phyloP scores from a whole-genome alignment of 164 flowering plant genomes.

The Saururus chinensis region DNA sequence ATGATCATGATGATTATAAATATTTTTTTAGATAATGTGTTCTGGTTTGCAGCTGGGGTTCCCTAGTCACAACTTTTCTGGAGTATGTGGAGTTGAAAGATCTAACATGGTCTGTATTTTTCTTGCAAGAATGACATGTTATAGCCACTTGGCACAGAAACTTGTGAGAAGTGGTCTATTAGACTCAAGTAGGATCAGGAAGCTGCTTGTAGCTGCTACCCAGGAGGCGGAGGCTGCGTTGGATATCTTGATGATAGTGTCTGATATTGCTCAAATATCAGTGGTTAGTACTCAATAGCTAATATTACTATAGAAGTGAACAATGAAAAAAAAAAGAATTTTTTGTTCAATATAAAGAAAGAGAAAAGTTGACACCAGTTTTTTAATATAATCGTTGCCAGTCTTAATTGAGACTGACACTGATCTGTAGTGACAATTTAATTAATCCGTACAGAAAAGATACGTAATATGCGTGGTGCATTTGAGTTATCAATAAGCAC shows the following conservation, averaged over 20 bases:
- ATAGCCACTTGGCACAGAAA: constrained; percentile 57
- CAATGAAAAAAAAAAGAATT: too few relatives aligned
- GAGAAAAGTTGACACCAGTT: too few relatives aligned
- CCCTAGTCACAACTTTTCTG: constrained; percentile 52
- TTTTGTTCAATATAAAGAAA: too few relatives aligned
- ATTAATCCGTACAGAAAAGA: too few relatives aligned
- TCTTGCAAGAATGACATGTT: constrained; percentile 70
- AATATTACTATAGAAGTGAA: background rate
- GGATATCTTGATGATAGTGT: constrained; percentile 75
- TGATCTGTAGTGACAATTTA: too few relatives aligned
- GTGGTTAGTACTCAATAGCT: constrained; percentile 40
- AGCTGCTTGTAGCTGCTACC: constrained; percentile 47
- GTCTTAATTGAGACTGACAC: too few relatives aligned
- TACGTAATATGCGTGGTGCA: too few relatives aligned
- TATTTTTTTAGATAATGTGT: background rate
- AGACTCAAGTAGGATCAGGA: constrained; percentile 51
- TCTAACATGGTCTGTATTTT: constrained; percentile 66
- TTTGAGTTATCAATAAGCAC: too few relatives aligned
- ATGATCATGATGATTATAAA: too few relatives aligned
- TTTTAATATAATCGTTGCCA: too few relatives aligned
- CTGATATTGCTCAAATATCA: constrained; percentile 93
- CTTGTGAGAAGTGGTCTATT: constrained; percentile 75
- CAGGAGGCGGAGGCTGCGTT: constrained; percentile 70
- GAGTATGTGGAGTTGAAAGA: constrained; percentile 65
- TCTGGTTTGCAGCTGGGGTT: constrained; percentile 52